These are phyloP conservation scores for Alternaria tenuissima DNA, from an alignment of 2,329 filamentous ascomycete species.

Conservation along the genomic window DNA sequence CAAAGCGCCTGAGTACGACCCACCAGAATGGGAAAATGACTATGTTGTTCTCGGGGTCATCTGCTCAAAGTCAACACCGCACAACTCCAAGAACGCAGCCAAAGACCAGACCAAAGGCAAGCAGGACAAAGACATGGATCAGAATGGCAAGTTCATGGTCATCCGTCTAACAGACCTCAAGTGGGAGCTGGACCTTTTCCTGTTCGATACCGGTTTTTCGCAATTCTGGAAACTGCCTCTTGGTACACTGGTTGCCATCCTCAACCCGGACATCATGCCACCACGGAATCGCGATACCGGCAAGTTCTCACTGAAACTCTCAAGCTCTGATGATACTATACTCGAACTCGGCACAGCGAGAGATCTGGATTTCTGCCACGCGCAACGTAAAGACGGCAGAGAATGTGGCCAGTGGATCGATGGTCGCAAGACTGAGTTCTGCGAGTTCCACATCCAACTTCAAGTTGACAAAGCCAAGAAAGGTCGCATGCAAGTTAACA, in stretches of 20 bases:
- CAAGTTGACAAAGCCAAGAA: constrained; percentile 75
- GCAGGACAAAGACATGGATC: constrained; percentile 62
- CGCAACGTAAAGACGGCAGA: constrained; percentile 82
- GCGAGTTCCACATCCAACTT: constrained; percentile 89
- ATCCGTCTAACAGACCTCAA: constrained; percentile 86
- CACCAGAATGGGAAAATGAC: constrained; percentile 84
- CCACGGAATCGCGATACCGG: constrained; percentile 82
- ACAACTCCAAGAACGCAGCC: constrained; percentile 62
- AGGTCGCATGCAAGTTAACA: constrained; percentile 80
- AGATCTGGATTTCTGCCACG: constrained; percentile 89
- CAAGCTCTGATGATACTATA: constrained; percentile 85
- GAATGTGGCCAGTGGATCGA: constrained; percentile 87
- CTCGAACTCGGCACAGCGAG: constrained; percentile 86
- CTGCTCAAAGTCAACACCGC: constrained; percentile 85
- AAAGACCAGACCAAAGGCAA: constrained; percentile 52
- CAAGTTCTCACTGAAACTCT: constrained; percentile 84
- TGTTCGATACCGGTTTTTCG: constrained; percentile 90
- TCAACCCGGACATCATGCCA: constrained; percentile 92
- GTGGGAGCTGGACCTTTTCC: constrained; percentile 88
- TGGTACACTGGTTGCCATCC: constrained; percentile 89
- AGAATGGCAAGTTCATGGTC: constrained; percentile 88
- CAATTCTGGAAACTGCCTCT: constrained; percentile 93
- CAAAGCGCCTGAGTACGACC: constrained; percentile 81
- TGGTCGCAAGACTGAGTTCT: constrained; percentile 84
- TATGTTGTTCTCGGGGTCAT: constrained; percentile 89